Evolutionary conservation across 345 rosid species (phyloP), one percentile per base, ranked within the genome.

Genomic region (Eucalyptus leucophloia): DNA sequence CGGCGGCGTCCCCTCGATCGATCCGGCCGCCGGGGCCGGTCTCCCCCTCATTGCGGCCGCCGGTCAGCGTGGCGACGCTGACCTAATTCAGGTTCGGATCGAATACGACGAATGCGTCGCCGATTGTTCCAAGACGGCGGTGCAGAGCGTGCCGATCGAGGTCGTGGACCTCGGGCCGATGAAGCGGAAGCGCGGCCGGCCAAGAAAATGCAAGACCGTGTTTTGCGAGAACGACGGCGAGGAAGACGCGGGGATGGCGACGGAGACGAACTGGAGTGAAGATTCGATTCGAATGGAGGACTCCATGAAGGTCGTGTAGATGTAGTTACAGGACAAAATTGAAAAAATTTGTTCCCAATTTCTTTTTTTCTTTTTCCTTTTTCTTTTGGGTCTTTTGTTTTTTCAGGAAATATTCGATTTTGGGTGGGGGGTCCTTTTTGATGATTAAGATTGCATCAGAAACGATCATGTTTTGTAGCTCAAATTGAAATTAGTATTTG

Each of bases 161-260:
- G 62, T 81, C 40, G 87, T 83, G 53, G 91, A 77, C 45, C 87
- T 72, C 44, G 89, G 90, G 87, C 88, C 32, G 26, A 90, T 72
- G n/a, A 95, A 92, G 89, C 88, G 95, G 95, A 97, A 91, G 91
- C 95, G 95, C 88, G 98, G 96, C 82, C 91, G 96, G 92, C 98
- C 97, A 50, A 92, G 92, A 50, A 96, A 77, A 77, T 77, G 8
- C 83, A 21, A 37, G 47, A 77, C 4, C 32, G 26, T 15, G 88
- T 72, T 54, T 80, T 26, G 42, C 81, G 86, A 87, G 89, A 91
- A 87, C 88, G 90, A 49, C 86, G 67, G 90, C 88, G 89, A 72
- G 89, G 92, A 49, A 89, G 93, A 49, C 89, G 69, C 30, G 19
- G 87, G 30, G 83, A 47, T 17, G 56, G 89, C 26, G 80, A 45